Base-by-base conservation (phyloP, 2,329 filamentous ascomycete species). In the Diaporthe batatas region DNA sequence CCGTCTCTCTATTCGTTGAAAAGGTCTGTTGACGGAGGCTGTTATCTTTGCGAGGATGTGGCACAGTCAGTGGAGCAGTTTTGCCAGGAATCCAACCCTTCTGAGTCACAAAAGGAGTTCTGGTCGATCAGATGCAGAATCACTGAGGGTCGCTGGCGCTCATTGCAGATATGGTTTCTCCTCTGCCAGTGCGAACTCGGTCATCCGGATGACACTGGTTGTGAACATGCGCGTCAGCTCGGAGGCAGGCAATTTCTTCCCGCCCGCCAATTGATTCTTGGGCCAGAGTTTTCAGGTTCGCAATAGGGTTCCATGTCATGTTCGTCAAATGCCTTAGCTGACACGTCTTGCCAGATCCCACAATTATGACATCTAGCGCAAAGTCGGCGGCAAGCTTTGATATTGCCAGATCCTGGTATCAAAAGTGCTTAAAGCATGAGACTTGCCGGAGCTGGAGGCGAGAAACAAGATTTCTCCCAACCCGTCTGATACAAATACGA, bases 221-320 rank as follows among this genome's bases (percentile, higher is more conserved):
- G 59, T 34, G 29, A 49, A 7, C 16, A 42, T 10, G 25, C 18
- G 11, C 10, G 12, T 1, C 2, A 11, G 3, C n/a, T 51, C 10
- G 8, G 4, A 51, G 4, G 10, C 10, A 12, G n/a, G 47, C 7
- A 21, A 23, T 23, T 64, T 23, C 16, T 34, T 64, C 59, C 25
- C 34, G 42, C 59, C 6, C 25, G 42, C 11, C 14, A 23, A 34
- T 34, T 64, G 18, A 11, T 18, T 23, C 34, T 64, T 5, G 59
- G 59, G 6, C 59, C 59, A 64, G 59, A 34, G 42, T 64, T 64
- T 1, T 12, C 34, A 49, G 59, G 59, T 64, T 4, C 18, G 39
- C 18, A 6, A 42, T 3, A 42, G 59, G 59, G 2, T 42, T 0
- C 59, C 34, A 29, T 49, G 3, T 12, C 49, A 49, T 44, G 42